Base-by-base conservation (phyloP, 768 basidiomycete species). In the Coprinopsis marcescibilis region DNA sequence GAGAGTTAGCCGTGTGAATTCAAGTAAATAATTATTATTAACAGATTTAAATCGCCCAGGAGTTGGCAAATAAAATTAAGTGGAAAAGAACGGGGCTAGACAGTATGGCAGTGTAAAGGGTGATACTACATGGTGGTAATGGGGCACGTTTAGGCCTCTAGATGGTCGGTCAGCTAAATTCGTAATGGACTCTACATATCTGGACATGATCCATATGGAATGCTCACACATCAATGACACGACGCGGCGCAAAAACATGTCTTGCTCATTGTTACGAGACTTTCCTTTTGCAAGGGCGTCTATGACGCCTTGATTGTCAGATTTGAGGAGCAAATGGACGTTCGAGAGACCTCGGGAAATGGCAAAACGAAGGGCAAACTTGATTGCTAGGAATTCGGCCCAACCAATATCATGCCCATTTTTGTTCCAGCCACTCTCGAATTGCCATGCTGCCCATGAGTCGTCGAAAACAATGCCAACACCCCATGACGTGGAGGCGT, bases 401-500 rank as follows among this genome's bases (percentile, higher is more conserved):
- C 60, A 60, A 3, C 60, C 51, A 7, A 64, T 63, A 29, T 61
- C 46, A 0, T 57, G 46, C n/a, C 46, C 50, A 15, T 35, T 12
- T 2, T 15, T 25, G 17, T 56, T 43, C 58, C 56, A 61, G 3
- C 29, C 46, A 0, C 27, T 25, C 1, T 3, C 6, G 0, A 61
- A 52, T n/a, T 33, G 34, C 57, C 59, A 69, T 0, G 61, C 57
- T 8, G 52, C 59, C 66, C 67, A 72, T 4, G 29, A 23, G 0
- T 38, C 39, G 1, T 52, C 49, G 13, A 63, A 41, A 4, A 65
- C 26, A 2, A 71, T 17, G 1, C 71, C 69, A 21, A 73, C 61
- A 6, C 71, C 71, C 62, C 63, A 70, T 0, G 52, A 56, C 0
- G 67, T 70, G 1, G 65, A 68, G 0, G 67, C 66, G 45, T 70